Conservation (phyloP, 768 basidiomycete genomes). For the Clitopilus hobsonii region DNA sequence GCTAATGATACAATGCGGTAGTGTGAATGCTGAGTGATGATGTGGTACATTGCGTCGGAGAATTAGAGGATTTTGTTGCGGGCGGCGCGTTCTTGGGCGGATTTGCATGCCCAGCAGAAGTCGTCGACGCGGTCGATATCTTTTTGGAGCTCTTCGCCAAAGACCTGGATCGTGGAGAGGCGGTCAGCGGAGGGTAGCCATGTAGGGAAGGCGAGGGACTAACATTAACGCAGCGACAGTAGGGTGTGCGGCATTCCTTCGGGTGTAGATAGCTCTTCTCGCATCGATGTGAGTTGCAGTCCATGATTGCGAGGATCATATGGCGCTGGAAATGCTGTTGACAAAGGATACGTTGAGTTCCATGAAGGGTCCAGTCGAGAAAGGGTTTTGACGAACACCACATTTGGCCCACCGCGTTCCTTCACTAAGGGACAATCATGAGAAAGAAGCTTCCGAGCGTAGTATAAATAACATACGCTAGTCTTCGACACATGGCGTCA, state of each 20-base stretch:
- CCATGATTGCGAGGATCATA: conserved; percentile 65
- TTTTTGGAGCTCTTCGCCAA: conserved; percentile 62
- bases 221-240: conserved; percentile 60
- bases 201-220: conserved; percentile 16
- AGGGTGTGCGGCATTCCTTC: conserved; percentile 44
- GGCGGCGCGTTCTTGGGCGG: conserved; percentile 41
- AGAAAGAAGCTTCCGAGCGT: conserved; percentile 4
- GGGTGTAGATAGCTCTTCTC: conserved; percentile 61
- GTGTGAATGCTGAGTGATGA: background rate
- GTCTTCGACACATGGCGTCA: conserved; percentile 61
- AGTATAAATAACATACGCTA: conserved; percentile 53
- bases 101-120: conserved; percentile 65
- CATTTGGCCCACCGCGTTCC: conserved; percentile 74
- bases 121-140: conserved; percentile 70
- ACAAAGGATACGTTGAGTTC: too few species aligned
- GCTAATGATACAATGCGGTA: conserved; percentile 1
- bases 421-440: conserved; percentile 41
- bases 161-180: conserved; percentile 39
- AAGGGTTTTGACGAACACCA: conserved; percentile 41
- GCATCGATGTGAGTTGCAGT: conserved; percentile 64
- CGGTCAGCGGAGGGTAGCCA: background rate
- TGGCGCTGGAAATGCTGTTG: conserved; percentile 87
- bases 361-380: background rate
- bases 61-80: conserved; percentile 9
- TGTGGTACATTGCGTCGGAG: background rate